Evolutionary conservation across 1,284 basidiomycete genomes (phyloP), one percentile per base, ranked within the genome.

Genomic region (Ustilago lituana): DNA sequence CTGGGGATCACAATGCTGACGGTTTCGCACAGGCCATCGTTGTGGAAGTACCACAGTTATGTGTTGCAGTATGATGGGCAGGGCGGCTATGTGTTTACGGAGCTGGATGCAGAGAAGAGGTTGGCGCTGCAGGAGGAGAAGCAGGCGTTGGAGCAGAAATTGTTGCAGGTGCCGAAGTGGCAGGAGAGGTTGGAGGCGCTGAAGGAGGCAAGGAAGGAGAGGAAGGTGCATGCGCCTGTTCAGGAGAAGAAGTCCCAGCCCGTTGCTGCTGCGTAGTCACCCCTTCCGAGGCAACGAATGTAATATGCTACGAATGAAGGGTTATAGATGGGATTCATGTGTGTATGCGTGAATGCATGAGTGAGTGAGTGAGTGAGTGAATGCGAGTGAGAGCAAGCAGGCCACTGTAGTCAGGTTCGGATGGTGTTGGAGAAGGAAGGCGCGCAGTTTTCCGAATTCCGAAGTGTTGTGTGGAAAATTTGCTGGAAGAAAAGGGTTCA

Each of bases 111-210:
- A 9, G 92, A 96, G 84, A 91, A 90, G 83, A 88, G 96, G 22
- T 85, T 98, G 43, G 91, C 90, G 1, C 84, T 98, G 47, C 93
- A 97, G 83, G 93, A 95, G 82, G 94, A 97, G 86, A 96, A 94
- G 75, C 79, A 83, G 59, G 55, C 62, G 17, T 74, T 81, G 33
- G 74, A 79, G 65, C 72, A 79, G 61, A 83, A 83, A 66, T 59
- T 84, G 27, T 74, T 80, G 37, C 70, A 64, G 68, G 90, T 91
- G 24, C 91, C 92, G 4, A 92, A 91, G 84, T 88, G 94, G 86
- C 87, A 88, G 81, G 87, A 88, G 43, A 86, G 92, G 39, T 84
- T 96, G 37, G 87, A 87, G 43, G 91, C 93, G 79, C 84, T 95
- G 45, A 85, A 85, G 66, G 77, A 73, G 32, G 75, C 77, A 1